Base-by-base conservation (phyloP, 345 rosid genomes). In the Xanthoceras sorbifolium region DNA sequence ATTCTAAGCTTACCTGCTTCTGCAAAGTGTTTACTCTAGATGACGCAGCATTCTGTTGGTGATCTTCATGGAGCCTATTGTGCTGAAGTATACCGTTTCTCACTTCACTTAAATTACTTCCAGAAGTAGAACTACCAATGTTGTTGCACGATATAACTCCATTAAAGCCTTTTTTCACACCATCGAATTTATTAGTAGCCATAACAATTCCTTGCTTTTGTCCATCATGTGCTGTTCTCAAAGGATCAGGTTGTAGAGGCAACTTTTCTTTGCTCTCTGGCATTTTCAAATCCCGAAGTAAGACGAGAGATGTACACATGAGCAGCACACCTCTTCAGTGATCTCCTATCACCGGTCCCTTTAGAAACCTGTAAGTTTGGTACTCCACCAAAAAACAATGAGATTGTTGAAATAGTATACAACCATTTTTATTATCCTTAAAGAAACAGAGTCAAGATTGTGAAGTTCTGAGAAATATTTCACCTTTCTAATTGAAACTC, bases 231-330 rank as follows among this genome's bases (percentile, higher is more conserved):
- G 79, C 75, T 23, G 80, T 83, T 76, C 69, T 80, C 77, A 77
- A 81, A 66, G 83, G 79, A 72, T 77, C 38, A 42, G 63, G 73
- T 66, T 77, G 76, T 5, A 44, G 17, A 42, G 74, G 78, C 68
- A 29, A 22, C 82, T 64, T 76, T 44, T 81, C 87, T 82, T 83
- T 85, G 73, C 73, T 80, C 55, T 79, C 83, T 60, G 67, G 66
- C 34, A 34, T 77, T 68, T 89, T 83, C 57, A 90, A 78, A 75
- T 42, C 74, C 69, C 61, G 83, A 70, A 90, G n/a, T 94, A 81
- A 94, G 88, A 59, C 22, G 85, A 70, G 89, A 82, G 75, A 94
- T 91, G 81, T 85, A 83, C 65, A 89, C 85, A 84, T 94, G 98
- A 81, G 86, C 68, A 3, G 88, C 81, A 69, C 93, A 87, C 74